These are phyloP conservation scores for Mallotus nudiflorus DNA, from an alignment of 345 rosid genomes.

Conservation along the genomic window DNA sequence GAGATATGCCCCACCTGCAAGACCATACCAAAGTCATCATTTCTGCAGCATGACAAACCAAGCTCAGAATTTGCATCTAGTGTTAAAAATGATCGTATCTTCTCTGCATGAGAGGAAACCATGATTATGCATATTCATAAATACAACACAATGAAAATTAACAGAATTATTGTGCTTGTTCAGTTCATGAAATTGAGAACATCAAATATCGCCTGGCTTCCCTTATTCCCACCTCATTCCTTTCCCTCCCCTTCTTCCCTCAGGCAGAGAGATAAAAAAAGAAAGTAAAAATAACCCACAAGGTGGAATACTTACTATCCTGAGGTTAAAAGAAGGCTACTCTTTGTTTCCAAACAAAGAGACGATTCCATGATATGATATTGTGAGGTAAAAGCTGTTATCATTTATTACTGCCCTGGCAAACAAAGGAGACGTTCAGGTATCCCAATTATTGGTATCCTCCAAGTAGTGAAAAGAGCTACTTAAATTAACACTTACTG, in stretches of 20 bases:
- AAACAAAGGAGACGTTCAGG: too few species aligned
- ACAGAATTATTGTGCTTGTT: not conserved
- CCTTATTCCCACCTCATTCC: not conserved
- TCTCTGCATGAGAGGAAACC: not conserved
- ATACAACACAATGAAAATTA: not conserved
- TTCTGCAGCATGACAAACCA: not conserved
- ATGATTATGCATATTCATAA: not conserved
- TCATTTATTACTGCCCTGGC: too few species aligned
- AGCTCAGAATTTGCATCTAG: slow-evolving; percentile 7
- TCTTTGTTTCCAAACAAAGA: slow-evolving; percentile 85
- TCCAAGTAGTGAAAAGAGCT: too few species aligned
- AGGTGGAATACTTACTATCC: slow-evolving; percentile 63
- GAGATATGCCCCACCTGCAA: slow-evolving; percentile 93
- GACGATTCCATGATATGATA: too few species aligned
- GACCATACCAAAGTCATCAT: slow-evolving; percentile 6
- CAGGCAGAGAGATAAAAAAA: too few species aligned
- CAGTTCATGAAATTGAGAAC: not conserved
- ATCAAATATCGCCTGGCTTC: not conserved
- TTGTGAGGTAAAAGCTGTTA: too few species aligned
- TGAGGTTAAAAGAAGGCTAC: slow-evolving; percentile 88
- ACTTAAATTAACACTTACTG: too few species aligned
- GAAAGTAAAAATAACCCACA: not conserved
- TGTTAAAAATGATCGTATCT: not conserved
- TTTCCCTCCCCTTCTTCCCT: not conserved
- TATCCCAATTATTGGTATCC: too few species aligned